phyloP scores from a whole-genome alignment of 495 filamentous ascomycete species.

The Penicillium flavigenum region DNA sequence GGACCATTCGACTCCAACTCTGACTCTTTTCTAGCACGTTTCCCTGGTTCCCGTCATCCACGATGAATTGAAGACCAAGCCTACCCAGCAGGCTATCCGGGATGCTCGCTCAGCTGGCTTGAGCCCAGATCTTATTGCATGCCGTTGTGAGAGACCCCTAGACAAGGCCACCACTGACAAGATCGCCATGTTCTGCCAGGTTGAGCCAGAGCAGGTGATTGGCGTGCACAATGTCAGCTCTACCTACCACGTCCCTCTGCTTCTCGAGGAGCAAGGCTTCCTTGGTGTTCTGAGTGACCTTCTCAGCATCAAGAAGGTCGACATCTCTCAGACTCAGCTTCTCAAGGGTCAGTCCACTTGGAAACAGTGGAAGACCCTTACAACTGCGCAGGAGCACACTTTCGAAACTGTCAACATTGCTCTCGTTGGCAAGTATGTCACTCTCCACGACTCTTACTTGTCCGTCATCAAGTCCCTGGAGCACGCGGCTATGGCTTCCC shows the following conservation, averaged over 20 bases:
- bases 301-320: conserved; percentile 39
- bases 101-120: conserved; percentile 78
- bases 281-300: conserved; percentile 54
- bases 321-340: conserved; percentile 24
- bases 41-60: conserved; percentile 37
- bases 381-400: conserved; percentile 56
- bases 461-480: conserved; percentile 82
- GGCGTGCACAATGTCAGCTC: conserved; percentile 82
- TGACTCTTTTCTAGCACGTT: conserved; percentile 15
- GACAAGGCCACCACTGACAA: conserved; percentile 76
- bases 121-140: conserved; percentile 89
- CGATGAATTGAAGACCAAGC: conserved; percentile 91
- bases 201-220: conserved; percentile 76
- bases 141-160: conserved; percentile 76
- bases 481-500: conserved; percentile 85
- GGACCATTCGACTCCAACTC: conserved; percentile 26
- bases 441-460: conserved; percentile 80
- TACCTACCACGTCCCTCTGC: conserved; percentile 88
- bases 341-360: conserved; percentile 60
- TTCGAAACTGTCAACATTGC: conserved; percentile 75
- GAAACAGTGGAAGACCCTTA: conserved; percentile 72
- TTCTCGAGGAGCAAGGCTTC: conserved; percentile 78
- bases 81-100: conserved; percentile 86
- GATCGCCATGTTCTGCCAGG: conserved; percentile 83
- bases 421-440: conserved; percentile 88